phyloP scores from a whole-genome alignment of 139 green algal species.

The Volvox reticuliferus region DNA sequence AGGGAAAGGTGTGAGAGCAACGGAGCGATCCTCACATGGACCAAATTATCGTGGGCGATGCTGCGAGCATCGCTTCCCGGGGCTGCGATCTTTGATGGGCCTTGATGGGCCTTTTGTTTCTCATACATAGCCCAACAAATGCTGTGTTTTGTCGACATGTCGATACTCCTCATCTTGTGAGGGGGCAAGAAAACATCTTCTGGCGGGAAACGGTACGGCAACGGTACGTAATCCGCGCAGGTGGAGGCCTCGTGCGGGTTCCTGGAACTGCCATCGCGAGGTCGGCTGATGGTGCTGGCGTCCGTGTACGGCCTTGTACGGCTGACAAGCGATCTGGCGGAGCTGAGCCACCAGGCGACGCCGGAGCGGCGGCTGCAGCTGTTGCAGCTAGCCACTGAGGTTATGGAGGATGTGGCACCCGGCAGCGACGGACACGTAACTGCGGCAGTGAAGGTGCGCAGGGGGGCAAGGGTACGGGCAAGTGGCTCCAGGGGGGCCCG shows the following conservation, averaged over 20 bases:
- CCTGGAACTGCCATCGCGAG: conserved; percentile 23
- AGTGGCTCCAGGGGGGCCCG: background rate
- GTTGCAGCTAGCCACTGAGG: background rate
- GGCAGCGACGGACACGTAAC: conserved; percentile 47
- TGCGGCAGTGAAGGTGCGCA: conserved; percentile 6
- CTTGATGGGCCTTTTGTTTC: too few species aligned
- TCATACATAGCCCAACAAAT: too few species aligned
- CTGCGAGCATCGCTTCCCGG: too few species aligned
- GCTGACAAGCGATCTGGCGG: conserved; percentile 17
- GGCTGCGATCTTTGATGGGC: too few species aligned
- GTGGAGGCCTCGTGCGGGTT: background rate
- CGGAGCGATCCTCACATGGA: too few species aligned
- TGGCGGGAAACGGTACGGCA: too few species aligned
- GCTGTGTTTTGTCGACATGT: too few species aligned
- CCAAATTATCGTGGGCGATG: too few species aligned
- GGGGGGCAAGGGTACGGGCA: background rate
- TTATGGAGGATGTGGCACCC: conserved; percentile 43
- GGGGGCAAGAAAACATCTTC: too few species aligned
- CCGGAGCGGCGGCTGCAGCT: conserved; percentile 38
- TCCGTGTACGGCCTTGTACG: conserved; percentile 37
- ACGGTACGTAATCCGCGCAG: background rate
- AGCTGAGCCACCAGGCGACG: conserved; percentile 2
- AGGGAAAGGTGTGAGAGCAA: too few species aligned
- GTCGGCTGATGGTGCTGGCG: background rate
- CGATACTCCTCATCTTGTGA: too few species aligned